Conservation (phyloP, 768 basidiomycete species). For the Scleroderma bovista region DNA sequence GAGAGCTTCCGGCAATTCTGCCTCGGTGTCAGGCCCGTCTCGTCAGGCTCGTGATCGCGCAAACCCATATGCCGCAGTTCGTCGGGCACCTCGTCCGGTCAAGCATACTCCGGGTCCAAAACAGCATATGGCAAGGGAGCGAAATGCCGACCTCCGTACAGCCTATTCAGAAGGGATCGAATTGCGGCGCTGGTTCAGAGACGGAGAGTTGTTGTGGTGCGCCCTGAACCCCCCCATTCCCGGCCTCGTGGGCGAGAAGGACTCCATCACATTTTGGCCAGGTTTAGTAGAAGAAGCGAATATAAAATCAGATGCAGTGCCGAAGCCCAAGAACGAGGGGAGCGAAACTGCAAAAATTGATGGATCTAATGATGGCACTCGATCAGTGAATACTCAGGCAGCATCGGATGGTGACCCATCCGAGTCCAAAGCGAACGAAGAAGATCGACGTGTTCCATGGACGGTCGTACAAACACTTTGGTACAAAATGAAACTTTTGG, state of each 20-base stretch:
- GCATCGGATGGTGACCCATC: constrained; percentile 9
- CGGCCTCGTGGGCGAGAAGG: constrained; percentile 31
- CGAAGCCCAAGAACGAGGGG: constrained; percentile 12
- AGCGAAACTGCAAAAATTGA: neutral
- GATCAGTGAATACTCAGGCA: constrained; percentile 1
- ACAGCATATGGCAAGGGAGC: constrained; percentile 52
- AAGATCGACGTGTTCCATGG: constrained; percentile 42
- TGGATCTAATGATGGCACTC: constrained; percentile 3
- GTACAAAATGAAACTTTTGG: constrained; percentile 69
- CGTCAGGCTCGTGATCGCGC: constrained; percentile 18
- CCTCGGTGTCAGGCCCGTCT: constrained; percentile 3
- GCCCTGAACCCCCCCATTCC: constrained; percentile 47
- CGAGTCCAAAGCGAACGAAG: constrained; percentile 6
- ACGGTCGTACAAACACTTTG: constrained; percentile 50
- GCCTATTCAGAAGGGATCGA: constrained; percentile 42
- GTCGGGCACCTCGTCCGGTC: constrained; percentile 31
- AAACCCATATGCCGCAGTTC: constrained; percentile 38
- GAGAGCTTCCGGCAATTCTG: constrained; percentile 16
- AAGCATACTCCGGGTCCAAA: constrained; percentile 35
- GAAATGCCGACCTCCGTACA: constrained; percentile 59
- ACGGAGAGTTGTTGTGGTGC: constrained; percentile 71
- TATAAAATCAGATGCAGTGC: constrained; percentile 41
- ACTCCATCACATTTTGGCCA: constrained; percentile 68
- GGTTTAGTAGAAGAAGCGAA: constrained; percentile 56
- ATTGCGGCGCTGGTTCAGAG: constrained; percentile 57